Conservation (phyloP, 106 monocot genomes). For the Dactylorhiza incarnata region DNA sequence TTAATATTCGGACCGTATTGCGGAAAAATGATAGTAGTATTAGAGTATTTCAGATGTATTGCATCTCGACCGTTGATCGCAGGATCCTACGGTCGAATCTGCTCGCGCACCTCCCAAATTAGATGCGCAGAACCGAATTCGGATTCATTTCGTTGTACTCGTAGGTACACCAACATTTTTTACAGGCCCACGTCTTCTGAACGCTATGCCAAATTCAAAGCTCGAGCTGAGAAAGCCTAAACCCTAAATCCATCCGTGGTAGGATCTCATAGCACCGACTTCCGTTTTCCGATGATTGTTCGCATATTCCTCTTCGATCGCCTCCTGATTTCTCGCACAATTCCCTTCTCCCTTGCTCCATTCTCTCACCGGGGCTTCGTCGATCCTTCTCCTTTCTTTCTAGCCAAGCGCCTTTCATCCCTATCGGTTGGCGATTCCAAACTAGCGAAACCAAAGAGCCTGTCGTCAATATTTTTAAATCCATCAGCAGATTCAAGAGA, state of each 20-base stretch:
- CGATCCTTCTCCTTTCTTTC: neutral
- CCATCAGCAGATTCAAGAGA: neutral
- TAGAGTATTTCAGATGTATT: no score
- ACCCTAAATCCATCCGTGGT: neutral
- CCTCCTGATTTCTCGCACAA: neutral
- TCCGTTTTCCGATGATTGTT: neutral
- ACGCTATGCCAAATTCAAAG: no score
- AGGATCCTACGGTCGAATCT: no score
- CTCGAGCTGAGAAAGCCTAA: neutral
- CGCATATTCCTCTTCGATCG: neutral
- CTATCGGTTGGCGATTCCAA: neutral
- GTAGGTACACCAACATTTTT: no score
- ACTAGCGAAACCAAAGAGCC: conserved; percentile 1
- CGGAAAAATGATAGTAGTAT: no score
- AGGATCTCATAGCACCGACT: neutral
- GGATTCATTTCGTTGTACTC: no score
- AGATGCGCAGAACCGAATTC: no score
- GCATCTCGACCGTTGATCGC: no score
- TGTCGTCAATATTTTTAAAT: conserved; percentile 2
- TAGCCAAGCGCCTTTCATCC: neutral
- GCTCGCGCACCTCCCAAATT: no score
- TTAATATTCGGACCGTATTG: no score
- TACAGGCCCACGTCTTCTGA: no score
- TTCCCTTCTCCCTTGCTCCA: neutral
- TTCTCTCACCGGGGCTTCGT: neutral